Evolutionary conservation across 257 asterid species (phyloP).

Genomic region (Forsythia viridissima): DNA sequence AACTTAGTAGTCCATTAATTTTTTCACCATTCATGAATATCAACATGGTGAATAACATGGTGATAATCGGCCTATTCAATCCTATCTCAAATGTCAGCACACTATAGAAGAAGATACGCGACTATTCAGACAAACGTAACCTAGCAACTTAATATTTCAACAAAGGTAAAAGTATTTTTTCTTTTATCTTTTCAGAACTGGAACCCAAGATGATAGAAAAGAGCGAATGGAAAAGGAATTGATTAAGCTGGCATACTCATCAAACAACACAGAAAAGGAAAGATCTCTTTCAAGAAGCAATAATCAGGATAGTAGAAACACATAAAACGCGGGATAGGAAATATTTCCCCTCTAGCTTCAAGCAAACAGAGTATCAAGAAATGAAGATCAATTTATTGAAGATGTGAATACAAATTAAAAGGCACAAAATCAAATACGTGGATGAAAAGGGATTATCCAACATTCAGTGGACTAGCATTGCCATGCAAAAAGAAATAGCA

Average conservation of each 20-base stretch:
- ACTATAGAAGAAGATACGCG: no score
- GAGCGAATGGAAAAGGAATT: not conserved
- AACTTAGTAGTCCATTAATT: no score
- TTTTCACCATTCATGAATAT: no score
- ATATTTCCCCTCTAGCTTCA: not conserved
- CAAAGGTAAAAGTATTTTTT: not conserved
- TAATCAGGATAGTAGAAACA: not conserved
- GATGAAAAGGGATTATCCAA: not conserved
- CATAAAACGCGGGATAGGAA: no score
- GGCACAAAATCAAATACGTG: not conserved
- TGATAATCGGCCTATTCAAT: not conserved
- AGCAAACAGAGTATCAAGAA: not conserved
- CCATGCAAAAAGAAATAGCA: not conserved
- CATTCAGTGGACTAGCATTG: not conserved
- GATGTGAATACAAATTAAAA: not conserved
- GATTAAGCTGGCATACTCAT: not conserved
- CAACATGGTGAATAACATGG: no score
- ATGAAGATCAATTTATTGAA: not conserved
- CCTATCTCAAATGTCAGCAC: no score
- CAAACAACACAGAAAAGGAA: not conserved
- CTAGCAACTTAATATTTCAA: not conserved
- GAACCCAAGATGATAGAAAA: not conserved
- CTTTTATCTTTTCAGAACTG: not conserved
- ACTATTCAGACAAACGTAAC: not conserved
- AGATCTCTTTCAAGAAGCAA: not conserved